Base-by-base conservation (phyloP, 352 stramenopile genomes). In the Pythium vanterpoolii region DNA sequence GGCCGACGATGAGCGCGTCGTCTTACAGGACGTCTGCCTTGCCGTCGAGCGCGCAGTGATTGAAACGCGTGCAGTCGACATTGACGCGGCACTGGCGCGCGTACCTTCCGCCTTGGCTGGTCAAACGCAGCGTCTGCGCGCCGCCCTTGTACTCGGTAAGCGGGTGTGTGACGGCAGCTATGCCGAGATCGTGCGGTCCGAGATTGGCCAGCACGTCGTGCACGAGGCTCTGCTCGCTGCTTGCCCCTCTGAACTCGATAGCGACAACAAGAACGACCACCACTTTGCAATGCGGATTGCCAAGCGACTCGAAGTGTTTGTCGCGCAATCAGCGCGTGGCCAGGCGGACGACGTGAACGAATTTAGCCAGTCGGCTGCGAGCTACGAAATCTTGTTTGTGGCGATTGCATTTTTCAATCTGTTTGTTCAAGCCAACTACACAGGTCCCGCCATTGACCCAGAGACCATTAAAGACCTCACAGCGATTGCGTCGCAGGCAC, bases 401-500 rank as follows among this genome's bases (percentile, higher is more conserved):
- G 84, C 72, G 13, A 52, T 87, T 1, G 76, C 81, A 13, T 79
- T 89, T 55, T 76, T 93, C 50, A 77, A 86, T 53, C 74, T 91
- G 62, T 93, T 89, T 53, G 81, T 91, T 38, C 82, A 93, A 44
- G 74, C 81, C 19, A 91, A 93, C 55, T 93, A 93, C 69, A 91
- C 84, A 3, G 81, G 84, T 19, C 84, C 84, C 8, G 81, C 84
- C 14, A 78, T 93, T 42, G 79, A 90, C 36, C 69, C 71, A 18
- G 61, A 68, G 44, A 55, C 66, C 27, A 56, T 93, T 11, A 47
- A 59, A 30, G 79, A 89, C 61, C 68, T 90, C 45, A 67, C 79
- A 14, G 62, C 71, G 34, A 55, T 79, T 16, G 51, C 64, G 11
- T 62, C 66, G 3, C 63, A 53, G 18, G 56, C 87, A 18, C 62